Base-by-base conservation (phyloP, 2,329 filamentous ascomycete genomes). In the Aureobasidium sp. region DNA sequence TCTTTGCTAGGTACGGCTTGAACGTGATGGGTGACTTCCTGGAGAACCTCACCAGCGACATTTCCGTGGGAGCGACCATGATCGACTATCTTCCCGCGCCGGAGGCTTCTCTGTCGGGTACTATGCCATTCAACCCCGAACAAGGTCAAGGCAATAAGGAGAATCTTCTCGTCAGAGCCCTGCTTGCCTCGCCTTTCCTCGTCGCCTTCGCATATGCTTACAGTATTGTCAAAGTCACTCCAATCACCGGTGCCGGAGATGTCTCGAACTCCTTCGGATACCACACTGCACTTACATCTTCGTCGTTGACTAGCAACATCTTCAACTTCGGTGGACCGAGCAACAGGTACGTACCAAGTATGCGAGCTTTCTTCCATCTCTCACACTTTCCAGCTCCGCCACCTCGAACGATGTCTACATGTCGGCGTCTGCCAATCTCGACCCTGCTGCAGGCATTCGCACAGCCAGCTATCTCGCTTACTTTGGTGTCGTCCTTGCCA, bases 61-160 rank as follows among this genome's bases (percentile, higher is more conserved):
- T 55, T 4, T 42, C 65, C 1, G 44, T 67, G 15, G 66, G 65
- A 64, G 70, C 71, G 5, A 68, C 70, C 20, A 64, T 62, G 22
- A 56, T 74, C 2, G 69, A 74, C 14, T 70, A 63, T 48, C 64
- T 75, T 0, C 69, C 71, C n/a, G 56, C 63, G 2, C 72, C 72
- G 27, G 59, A 65, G 27, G 59, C 65, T 25, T 62, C 64, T 6
- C 47, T 68, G 62, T 64, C 39, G 17, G 70, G 67, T 11, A 70
- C 64, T 1, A 71, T 72, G 68, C 65, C 70, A 1, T 72, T 67
- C 65, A 70, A 73, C 39, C 68, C 67, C 9, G 64, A 68, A 22
- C 62, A 67, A 34, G 70, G 70, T 15, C 49, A 67, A 34, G 68
- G 67, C 8, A 66, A 68, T 42, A 66, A 69, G 11, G 70, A 72